Conservation (phyloP, 345 rosid species). For the Citrus unshiu region DNA sequence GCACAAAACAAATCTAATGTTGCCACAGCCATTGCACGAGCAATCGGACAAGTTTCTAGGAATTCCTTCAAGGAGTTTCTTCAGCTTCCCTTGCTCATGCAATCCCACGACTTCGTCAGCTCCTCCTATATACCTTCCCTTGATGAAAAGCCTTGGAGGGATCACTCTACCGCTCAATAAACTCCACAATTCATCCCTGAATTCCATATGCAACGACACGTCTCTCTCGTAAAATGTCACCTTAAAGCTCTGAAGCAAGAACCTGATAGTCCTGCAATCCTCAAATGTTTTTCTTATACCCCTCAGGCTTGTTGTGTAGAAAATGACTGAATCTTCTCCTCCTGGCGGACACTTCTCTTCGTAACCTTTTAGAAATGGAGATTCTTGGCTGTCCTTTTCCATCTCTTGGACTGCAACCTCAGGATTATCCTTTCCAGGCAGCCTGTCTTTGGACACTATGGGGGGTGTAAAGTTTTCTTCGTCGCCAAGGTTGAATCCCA, state of each 20-base stretch:
- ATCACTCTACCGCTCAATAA: conserved; percentile 45
- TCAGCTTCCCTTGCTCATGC: conserved; percentile 82
- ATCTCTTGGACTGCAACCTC: conserved; percentile 8
- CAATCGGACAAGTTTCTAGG: conserved; percentile 19
- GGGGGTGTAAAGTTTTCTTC: conserved; percentile 15
- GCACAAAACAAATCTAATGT: conserved; percentile 65
- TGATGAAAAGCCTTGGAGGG: conserved; percentile 78
- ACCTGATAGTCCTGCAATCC: conserved; percentile 58
- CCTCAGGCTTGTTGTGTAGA: conserved; percentile 77
- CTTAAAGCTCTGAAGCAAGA: conserved; percentile 57
- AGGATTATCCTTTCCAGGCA: conserved; percentile 2
- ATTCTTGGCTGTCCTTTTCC: conserved; percentile 9
- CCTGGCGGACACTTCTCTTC: conserved; percentile 66
- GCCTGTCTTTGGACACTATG: not conserved
- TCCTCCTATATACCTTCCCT: conserved; percentile 80
- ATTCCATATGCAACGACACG: conserved; percentile 70
- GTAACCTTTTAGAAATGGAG: conserved; percentile 25
- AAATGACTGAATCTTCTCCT: conserved; percentile 59
- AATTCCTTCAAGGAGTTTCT: conserved; percentile 59
- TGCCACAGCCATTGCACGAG: conserved; percentile 48
- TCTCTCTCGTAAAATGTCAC: conserved; percentile 63
- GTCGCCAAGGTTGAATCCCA: conserved; percentile 7
- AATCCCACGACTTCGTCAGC: conserved; percentile 68
- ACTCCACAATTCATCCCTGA: conserved; percentile 77
- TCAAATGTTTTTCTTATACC: conserved; percentile 83